Evolutionary conservation across 805 yeast species (phyloP).

Genomic region (Teunomyces stri): DNA sequence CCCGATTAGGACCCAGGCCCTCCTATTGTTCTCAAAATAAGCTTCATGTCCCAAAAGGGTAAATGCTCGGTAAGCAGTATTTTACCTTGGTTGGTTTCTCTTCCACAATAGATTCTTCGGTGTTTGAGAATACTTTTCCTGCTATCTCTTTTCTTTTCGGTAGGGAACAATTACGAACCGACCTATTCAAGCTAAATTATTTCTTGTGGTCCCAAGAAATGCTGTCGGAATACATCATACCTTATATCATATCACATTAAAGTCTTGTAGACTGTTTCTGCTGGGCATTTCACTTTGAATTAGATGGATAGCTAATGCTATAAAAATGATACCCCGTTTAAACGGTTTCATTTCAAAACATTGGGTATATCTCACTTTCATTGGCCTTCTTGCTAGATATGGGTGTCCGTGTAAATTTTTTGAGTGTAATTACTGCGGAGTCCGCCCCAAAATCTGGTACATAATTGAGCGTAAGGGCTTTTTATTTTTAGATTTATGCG

Average conservation of each 20-base stretch:
- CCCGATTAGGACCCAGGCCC: background rate
- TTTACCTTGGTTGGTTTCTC: background rate
- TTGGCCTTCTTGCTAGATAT: background rate
- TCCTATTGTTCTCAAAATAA: background rate
- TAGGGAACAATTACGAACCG: no score
- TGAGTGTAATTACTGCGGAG: background rate
- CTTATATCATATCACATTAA: no score
- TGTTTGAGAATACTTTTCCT: background rate
- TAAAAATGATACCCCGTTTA: background rate
- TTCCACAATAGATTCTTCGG: background rate
- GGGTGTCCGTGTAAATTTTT: background rate
- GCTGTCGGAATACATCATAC: no score
- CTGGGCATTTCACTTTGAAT: no score
- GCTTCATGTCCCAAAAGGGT: background rate
- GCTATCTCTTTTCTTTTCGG: background rate
- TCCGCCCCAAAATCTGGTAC: conserved; percentile 1
- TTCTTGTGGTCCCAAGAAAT: no score
- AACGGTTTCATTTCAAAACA: background rate
- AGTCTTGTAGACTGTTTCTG: no score
- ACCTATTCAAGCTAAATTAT: no score
- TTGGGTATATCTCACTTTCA: background rate
- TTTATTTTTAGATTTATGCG: background rate
- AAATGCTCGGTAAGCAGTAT: background rate
- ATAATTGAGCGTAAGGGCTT: background rate
- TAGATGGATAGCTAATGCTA: background rate